Evolutionary conservation across 495 filamentous ascomycete species (phyloP).

Genomic region (Podospora sp.): DNA sequence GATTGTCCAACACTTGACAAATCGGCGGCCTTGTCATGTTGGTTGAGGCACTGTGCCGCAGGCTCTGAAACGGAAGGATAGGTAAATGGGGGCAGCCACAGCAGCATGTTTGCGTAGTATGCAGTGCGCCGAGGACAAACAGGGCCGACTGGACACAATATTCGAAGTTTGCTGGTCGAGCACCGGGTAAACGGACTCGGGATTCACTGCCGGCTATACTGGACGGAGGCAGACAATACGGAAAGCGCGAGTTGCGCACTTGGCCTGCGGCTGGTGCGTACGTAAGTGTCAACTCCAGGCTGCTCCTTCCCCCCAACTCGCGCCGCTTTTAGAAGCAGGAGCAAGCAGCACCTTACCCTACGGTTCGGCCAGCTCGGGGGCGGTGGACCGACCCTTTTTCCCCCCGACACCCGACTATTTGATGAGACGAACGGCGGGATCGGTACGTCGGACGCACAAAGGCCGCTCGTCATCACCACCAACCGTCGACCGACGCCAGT

Average conservation of each 20-base stretch:
- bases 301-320: not conserved
- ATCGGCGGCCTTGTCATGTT: not conserved
- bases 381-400: constrained; percentile 11
- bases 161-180: not conserved
- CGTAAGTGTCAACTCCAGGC: not conserved
- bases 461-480: constrained; percentile 24
- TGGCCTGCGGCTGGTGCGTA: not conserved
- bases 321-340: not conserved
- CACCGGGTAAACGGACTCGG: not conserved
- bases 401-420: constrained; percentile 20
- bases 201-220: not conserved
- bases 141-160: not conserved
- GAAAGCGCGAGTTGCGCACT: not conserved
- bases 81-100: not conserved
- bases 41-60: not conserved
- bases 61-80: not conserved
- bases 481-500: not conserved
- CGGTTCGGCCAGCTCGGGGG: constrained; percentile 8
- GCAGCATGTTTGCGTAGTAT: not conserved
- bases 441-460: constrained; percentile 29
- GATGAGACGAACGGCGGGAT: constrained; percentile 15
- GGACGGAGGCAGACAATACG: not conserved
- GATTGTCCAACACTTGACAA: not conserved
- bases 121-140: not conserved
- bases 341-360: not conserved